Base-by-base conservation (phyloP, 208 protist species). In the Porcisia deanei region DNA sequence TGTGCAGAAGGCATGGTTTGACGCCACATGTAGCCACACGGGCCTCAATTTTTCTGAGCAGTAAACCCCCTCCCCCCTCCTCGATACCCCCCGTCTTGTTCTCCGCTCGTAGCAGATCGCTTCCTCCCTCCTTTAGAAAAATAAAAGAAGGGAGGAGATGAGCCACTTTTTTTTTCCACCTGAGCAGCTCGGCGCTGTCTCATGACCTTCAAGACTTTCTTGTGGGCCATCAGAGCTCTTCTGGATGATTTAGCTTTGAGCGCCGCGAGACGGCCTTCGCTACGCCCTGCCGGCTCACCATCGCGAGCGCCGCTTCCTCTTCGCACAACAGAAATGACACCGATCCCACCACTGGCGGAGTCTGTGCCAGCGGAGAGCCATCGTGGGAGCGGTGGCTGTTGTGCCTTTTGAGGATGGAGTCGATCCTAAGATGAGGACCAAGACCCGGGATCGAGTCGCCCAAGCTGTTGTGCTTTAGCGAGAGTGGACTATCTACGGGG, bases 271-370 rank as follows among this genome's bases (percentile, higher is more conserved):
- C 47, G 12, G 71, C 77, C 41, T 73, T 81, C 18, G 55, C 71
- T 58, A 77, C 41, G 22, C 53, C n/a, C 53, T 81, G 71, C n/a
- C 71, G 68, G 64, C 71, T 77, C 60, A 70, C 71, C 71, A 76
- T 45, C 0, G 77, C 77, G 34, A 75, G 37, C 37, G 58, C 71
- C 37, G 58, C 77, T 55, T 81, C 71, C 71, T 81, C 53, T 55
- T 81, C 65, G 18, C 57, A 49, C 25, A 81, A 12, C 4, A 81
- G 57, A 54, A 81, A 81, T 1, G 77, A 81, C 47, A 81, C 77
- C 0, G 77, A 81, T 0, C 70, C 45, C 4, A 57, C 71, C 6
- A 47, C n/a, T 8, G 55, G 68, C n/a, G 66, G 25, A 41, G 73
- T 43, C 22, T 58, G 71, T 30, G 39, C 63, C 3, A 73, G 20